Base-by-base conservation (phyloP, 1,284 basidiomycete species). In the Ustilago trichophora region DNA sequence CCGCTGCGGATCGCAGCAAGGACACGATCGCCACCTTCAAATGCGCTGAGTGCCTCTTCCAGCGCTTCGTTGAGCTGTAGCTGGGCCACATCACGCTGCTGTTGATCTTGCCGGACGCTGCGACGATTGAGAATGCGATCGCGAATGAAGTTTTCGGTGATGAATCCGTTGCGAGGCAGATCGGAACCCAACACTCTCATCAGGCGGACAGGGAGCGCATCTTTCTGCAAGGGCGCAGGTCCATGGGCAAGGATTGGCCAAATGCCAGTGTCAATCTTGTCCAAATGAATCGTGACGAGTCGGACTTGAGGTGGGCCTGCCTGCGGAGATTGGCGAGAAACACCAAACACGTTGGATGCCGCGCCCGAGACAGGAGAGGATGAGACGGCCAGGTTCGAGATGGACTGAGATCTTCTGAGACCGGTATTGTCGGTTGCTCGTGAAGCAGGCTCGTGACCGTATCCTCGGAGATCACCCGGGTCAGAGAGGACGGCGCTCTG, bases 201-300 rank as follows among this genome's bases (percentile, higher is more conserved):
- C n/a, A 62, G 21, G 16, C 50, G 58, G 13, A 36, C 11, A 12
- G 65, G 26, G 16, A 68, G 36, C 5, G 42, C 3, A 3, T 35
- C 41, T 12, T 25, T 45, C 9, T 54, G 66, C 21, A 73, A 15
- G 1, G 71, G 71, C 10, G 71, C 71, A 9, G 71, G 71, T 0
- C 71, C 71, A 1, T 66, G 43, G 13, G 70, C 67, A 4, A 73
- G 46, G 10, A 73, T 32, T 2, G 71, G 71, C 71, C 71, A 73
- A 22, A 73, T 73, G 15, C 63, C 71, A 12, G 71, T 40, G 11
- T 65, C 57, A 19, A 73, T 25, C 63, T 73, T 73, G 47, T 73
- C 66, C 3, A 73, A 48, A 40, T 70, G 67, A 13, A 73, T 25
- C 0, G 71, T 70, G 18, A 73, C 66, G 2, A 73, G 66, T 19